Conservation (phyloP, 2,329 filamentous ascomycete genomes). For the Juglanconis oblonga region DNA sequence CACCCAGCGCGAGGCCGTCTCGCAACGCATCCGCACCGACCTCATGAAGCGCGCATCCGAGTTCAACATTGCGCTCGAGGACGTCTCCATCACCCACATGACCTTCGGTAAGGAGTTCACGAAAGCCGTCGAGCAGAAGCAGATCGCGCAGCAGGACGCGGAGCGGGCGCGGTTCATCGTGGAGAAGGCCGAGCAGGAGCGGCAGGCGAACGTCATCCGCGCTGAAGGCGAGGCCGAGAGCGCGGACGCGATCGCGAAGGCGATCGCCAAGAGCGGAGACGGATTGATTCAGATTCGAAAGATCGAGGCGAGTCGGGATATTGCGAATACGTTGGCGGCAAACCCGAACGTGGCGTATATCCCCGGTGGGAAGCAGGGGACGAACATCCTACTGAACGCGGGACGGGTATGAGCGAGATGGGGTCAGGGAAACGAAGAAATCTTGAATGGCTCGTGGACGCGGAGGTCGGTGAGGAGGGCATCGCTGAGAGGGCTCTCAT, state of each 20-base stretch:
- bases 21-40: slow-evolving; percentile 88
- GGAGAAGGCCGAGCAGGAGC: slow-evolving; percentile 97
- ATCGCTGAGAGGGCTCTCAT: slow-evolving; percentile 3
- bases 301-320: slow-evolving; percentile 95
- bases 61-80: slow-evolving; percentile 98
- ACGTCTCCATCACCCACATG: slow-evolving; percentile 99
- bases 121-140: slow-evolving; percentile 98
- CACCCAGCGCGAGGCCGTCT: slow-evolving; percentile 96
- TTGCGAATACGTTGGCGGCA: slow-evolving; percentile 80
- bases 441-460: background rate
- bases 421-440: background rate
- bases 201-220: slow-evolving; percentile 96
- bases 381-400: slow-evolving; percentile 54
- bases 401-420: slow-evolving; percentile 35
- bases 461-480: background rate
- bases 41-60: slow-evolving; percentile 89
- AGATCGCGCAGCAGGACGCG: slow-evolving; percentile 98
- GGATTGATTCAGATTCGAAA: slow-evolving; percentile 93
- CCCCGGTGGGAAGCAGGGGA: slow-evolving; percentile 70
- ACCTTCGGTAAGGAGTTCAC: slow-evolving; percentile 99
- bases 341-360: slow-evolving; percentile 98
- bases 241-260: slow-evolving; percentile 91
- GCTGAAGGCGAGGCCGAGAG: slow-evolving; percentile 97
- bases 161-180: slow-evolving; percentile 97
- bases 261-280: slow-evolving; percentile 89